Conservation (phyloP, 2,329 filamentous ascomycete species). For the Clonostachys byssicola region DNA sequence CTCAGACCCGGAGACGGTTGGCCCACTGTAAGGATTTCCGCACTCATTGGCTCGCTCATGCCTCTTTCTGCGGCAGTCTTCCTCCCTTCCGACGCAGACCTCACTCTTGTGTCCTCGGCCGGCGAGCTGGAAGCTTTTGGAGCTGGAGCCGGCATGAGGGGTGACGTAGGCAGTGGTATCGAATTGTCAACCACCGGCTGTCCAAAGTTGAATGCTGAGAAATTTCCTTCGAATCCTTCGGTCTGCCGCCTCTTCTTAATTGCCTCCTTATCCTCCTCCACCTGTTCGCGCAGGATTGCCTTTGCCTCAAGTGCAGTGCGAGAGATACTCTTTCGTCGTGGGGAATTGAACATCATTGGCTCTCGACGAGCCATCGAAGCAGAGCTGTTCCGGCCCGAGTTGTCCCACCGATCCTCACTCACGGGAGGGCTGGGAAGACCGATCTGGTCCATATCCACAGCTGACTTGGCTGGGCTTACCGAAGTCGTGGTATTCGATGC, state of each 20-base stretch:
- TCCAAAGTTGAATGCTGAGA: constrained; percentile 31
- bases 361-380: constrained; percentile 38
- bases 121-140: background rate
- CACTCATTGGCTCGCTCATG: constrained; percentile 2
- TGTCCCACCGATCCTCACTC: constrained; percentile 1
- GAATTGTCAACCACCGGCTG: constrained; percentile 6
- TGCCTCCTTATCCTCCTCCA: constrained; percentile 3
- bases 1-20: no score
- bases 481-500: no score
- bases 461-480: no score
- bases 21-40: no score
- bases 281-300: constrained; percentile 2
- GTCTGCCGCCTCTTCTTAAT: constrained; percentile 9
- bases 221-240: constrained; percentile 30
- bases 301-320: constrained; percentile 14
- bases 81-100: background rate
- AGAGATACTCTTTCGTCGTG: constrained; percentile 42
- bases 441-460: background rate
- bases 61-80: constrained; percentile 1
- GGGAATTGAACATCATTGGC: constrained; percentile 39
- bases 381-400: constrained; percentile 41
- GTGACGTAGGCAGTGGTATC: constrained; percentile 1
- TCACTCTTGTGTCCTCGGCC: background rate
- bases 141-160: background rate
- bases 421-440: constrained; percentile 34